Evolutionary conservation across 176 grass and related monocot species (phyloP), one percentile per base, ranked within the genome.

Genomic region (Poa pratensis): DNA sequence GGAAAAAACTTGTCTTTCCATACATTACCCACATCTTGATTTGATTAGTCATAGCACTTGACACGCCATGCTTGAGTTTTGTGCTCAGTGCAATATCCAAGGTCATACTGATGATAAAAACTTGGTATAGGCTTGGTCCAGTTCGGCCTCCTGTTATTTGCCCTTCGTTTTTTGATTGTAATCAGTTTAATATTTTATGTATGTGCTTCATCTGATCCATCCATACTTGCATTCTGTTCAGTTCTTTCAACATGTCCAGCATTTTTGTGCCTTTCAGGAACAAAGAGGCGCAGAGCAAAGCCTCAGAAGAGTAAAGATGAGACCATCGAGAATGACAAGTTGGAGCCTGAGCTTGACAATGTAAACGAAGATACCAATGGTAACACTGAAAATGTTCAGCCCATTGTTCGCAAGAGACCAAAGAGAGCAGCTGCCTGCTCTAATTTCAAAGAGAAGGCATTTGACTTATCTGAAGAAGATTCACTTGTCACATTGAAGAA

Each of bases 371-470:
- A 74, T 14, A 49, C 62, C 45, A 54, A 34, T 69, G 75, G 76
- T 77, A 50, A 7, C 23, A 50, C 14, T 50, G 14, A 89, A 75
- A 91, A 91, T 13, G 48, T 75, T 54, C 57, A 86, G 3, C 23
- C 80, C 57, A 49, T 53, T 73, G 54, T 55, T 9, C n/a, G 57
- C 74, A 97, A 94, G 69, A 87, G 94, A 39, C 91, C 91, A 84
- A 89, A 77, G 88, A 90, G 94, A 81, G 80, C 87, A 57, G 91
- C 91, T 74, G 89, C 91, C 16, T 97, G 89, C 60, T 89, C 89
- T 87, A 85, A 87, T 80, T 97, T 90, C 85, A 97, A 92, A 83
- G 87, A 97, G 85, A 97, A 97, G 68, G 80, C 87, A 14, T 20
- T 90, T 28, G 51, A 88, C 14, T 86, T 94, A 16, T 96, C 86